Evolutionary conservation across 345 rosid species (phyloP), one percentile per base, ranked within the genome.

Genomic region (Cardamine chenopodiifolia): DNA sequence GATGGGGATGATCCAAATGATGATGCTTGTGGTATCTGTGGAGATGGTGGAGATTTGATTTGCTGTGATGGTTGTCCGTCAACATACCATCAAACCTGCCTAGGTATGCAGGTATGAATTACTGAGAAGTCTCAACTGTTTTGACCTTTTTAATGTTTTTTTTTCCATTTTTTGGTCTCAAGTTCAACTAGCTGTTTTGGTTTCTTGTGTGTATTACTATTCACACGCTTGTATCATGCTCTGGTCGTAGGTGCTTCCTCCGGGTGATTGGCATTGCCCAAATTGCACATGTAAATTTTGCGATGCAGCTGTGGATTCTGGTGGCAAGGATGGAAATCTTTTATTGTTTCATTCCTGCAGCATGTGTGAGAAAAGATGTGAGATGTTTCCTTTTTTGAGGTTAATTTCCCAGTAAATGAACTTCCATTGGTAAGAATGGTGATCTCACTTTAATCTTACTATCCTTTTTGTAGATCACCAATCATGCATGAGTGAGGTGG

Each of bases 61-160:
- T 95, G 99, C 77, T 92, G 98, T 76, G 99, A 95, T 79, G 79
- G 96, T 70, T 95, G 99, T 66, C 97, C 99, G 60, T 95, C 99
- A 68, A 92, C 99, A 53, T 92, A 86, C 83, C 99, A 95, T 82
- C 92, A 83, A 82, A 83, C 79, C 81, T 95, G 98, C 91, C 78
- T 92, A 39, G 86, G 82, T 72, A 86, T 95, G 75, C 76, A 84
- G 85, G 99, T 92, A 83, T 67, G 79, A 49, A 58, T 42, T 22
- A 20, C 44, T 29, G 63, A 6, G 4, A 66, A 58, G 26, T 44
- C 37, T 50, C 49, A 11, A 57, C 15, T 57, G 39, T 31, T 65
- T n/a, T 58, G 53, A 20, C 55, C 49, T 45, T 70, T 17, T 32
- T 0, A 44, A 42, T 35, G 17, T 19, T 48, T 63, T 26, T 70